Evolutionary conservation across 345 rosid species (phyloP).

Genomic region (Populus tremula): DNA sequence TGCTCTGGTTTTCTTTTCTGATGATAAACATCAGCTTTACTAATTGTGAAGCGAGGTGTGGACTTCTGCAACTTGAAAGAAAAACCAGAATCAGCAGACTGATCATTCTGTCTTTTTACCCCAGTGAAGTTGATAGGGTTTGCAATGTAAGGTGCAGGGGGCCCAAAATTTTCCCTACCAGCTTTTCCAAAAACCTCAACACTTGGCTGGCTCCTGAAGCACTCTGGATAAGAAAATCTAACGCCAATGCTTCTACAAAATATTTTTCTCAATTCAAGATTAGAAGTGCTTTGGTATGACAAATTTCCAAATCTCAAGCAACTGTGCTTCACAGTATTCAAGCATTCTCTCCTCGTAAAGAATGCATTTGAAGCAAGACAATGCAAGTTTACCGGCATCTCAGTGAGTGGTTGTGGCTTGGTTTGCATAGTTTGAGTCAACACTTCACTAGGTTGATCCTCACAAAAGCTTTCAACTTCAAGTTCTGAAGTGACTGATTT

Average conservation of each 20-base stretch:
- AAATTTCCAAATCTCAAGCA: conserved; percentile 6
- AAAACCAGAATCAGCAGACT: background rate
- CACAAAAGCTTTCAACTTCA: background rate
- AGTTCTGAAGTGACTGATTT: conserved; percentile 1
- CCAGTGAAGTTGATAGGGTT: background rate
- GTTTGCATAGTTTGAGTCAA: background rate
- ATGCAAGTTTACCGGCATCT: conserved; percentile 2
- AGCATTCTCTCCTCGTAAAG: background rate
- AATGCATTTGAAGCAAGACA: conserved; percentile 5
- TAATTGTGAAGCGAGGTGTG: background rate
- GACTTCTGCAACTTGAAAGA: background rate
- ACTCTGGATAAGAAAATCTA: background rate
- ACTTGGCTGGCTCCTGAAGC: background rate
- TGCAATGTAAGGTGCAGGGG: background rate
- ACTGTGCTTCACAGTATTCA: conserved; percentile 4
- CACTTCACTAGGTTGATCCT: background rate
- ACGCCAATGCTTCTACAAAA: background rate
- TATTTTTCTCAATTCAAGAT: background rate
- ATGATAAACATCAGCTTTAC: background rate
- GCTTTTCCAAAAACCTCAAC: background rate
- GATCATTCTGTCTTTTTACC: background rate
- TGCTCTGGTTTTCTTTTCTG: background rate
- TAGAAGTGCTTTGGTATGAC: background rate
- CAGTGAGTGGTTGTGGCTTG: background rate
- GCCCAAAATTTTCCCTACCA: background rate